Conservation (phyloP, 192 early-diverging fungal species). For the Pecoramyces ruminantium region DNA sequence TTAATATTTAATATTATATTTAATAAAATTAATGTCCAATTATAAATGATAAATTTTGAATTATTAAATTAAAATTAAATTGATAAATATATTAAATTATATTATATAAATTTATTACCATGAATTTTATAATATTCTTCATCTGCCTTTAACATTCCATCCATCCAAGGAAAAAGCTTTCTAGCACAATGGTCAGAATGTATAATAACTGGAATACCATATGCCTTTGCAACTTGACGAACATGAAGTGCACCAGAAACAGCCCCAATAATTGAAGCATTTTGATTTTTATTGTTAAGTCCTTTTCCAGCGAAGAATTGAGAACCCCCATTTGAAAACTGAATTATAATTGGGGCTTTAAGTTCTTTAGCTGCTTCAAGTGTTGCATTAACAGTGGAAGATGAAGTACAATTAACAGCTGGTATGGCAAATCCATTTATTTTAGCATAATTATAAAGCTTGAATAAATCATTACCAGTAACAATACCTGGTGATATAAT, state of each 20-base stretch:
- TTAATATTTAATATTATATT: too few relatives aligned
- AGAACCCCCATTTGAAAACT: constrained; percentile 86
- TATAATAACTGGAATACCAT: constrained; percentile 51
- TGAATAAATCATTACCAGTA: neutral
- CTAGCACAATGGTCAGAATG: constrained; percentile 96
- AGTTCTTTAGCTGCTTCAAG: constrained; percentile 86
- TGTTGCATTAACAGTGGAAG: constrained; percentile 77
- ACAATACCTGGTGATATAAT: neutral
- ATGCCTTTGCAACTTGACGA: constrained; percentile 60
- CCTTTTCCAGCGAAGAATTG: constrained; percentile 90
- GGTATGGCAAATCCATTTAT: neutral
- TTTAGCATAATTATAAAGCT: neutral
- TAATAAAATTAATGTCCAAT: too few relatives aligned
- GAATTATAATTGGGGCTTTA: constrained; percentile 88
- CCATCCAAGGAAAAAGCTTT: constrained; percentile 93
- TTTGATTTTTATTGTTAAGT: constrained; percentile 68
- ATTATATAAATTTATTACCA: neutral
- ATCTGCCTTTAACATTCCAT: constrained; percentile 89
- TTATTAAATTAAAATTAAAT: too few relatives aligned
- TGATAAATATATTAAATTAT: too few relatives aligned
- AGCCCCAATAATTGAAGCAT: constrained; percentile 74
- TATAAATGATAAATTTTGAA: too few relatives aligned
- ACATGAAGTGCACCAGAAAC: constrained; percentile 80
- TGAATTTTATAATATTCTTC: constrained; percentile 26
- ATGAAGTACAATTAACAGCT: constrained; percentile 50